phyloP scores from a whole-genome alignment of 1,284 basidiomycete species.

The Omphalotus olearius region DNA sequence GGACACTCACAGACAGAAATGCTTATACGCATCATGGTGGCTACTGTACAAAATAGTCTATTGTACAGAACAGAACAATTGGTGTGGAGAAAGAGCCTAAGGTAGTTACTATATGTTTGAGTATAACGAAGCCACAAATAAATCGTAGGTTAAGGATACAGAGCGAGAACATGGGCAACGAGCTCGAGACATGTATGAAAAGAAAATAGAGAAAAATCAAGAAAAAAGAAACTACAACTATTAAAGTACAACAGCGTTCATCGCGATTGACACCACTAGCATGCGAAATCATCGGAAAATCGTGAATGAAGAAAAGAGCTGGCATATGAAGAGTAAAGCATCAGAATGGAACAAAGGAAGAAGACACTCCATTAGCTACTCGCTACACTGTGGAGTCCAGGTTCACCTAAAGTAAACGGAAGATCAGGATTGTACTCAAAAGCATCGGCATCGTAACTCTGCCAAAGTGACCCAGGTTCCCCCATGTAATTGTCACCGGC shows the following conservation, averaged over 20 bases:
- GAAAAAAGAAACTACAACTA: background rate
- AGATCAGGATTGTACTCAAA: conserved; percentile 74
- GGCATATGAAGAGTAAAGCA: background rate
- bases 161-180: background rate
- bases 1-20: no score
- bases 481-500: conserved; percentile 37
- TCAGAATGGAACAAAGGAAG: background rate
- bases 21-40: no score
- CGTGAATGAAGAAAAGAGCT: background rate
- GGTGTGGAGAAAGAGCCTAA: background rate
- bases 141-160: conserved; percentile 9
- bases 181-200: conserved; percentile 3
- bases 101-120: background rate
- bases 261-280: background rate
- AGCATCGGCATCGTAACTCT: conserved; percentile 65
- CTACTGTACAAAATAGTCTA: background rate
- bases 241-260: conserved; percentile 4
- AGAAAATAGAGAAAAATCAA: background rate
- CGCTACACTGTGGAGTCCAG: conserved; percentile 29
- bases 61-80: background rate
- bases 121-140: background rate
- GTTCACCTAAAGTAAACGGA: conserved; percentile 54
- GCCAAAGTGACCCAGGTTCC: conserved; percentile 68
- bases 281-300: background rate
- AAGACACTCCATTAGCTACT: conserved; percentile 18